Percentiles rank a stretch among this genome's conserved stretches.
Conservation (phyloP, 257 asterid species). For the Apocynum venetum region DNA sequence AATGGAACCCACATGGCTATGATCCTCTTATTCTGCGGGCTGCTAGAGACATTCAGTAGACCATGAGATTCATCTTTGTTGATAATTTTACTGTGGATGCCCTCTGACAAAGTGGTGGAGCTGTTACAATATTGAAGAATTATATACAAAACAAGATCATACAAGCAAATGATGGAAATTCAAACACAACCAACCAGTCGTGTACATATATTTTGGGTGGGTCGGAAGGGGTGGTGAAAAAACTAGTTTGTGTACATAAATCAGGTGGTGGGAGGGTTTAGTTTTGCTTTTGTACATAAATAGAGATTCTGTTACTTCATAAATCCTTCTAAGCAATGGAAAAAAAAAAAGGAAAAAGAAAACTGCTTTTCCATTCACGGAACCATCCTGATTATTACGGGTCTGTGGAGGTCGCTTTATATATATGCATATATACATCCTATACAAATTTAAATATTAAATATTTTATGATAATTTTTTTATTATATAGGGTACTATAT, state of each 20-base stretch:
- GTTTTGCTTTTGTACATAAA: background rate
- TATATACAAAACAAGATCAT: constrained; percentile 7
- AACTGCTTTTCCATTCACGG: background rate
- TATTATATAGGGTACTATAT: no score
- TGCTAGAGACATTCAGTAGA: background rate
- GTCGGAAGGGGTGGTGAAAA: background rate
- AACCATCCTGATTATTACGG: background rate
- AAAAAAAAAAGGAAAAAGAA: background rate
- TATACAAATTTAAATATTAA: no score
- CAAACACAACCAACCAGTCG: background rate
- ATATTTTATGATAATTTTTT: no score
- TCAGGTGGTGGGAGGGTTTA: constrained; percentile 10
- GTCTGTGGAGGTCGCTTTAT: background rate
- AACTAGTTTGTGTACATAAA: constrained; percentile 6
- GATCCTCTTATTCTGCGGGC: background rate
- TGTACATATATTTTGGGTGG: background rate
- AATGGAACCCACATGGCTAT: background rate
- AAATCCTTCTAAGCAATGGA: no score
- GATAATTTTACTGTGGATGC: background rate
- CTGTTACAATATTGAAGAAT: constrained; percentile 1
- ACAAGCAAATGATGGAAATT: background rate
- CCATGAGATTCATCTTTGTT: background rate
- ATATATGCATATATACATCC: no score
- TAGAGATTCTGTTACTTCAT: background rate
- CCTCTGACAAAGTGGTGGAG: constrained; percentile 5